phyloP scores from a whole-genome alignment of 805 yeast genomes.

The Zygotorulaspora florentina region DNA sequence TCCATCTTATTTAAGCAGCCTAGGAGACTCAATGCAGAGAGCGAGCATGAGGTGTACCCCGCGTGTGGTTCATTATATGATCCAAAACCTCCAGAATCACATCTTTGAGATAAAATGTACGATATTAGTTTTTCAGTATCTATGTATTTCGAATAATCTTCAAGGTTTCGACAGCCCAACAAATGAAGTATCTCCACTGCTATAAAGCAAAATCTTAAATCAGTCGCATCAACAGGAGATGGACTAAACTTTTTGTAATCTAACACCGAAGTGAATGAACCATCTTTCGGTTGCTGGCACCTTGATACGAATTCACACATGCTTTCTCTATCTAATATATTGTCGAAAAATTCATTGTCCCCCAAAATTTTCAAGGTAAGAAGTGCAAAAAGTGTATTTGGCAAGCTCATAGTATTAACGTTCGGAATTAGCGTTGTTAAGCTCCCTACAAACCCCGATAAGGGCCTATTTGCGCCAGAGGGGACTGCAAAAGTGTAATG shows the following conservation, averaged over 20 bases:
- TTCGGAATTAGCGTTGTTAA: conserved; percentile 13
- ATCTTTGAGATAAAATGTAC: conserved; percentile 38
- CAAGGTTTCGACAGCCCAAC: conserved; percentile 32
- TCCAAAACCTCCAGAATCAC: conserved; percentile 72
- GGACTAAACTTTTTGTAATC: conserved; percentile 34
- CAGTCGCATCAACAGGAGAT: conserved; percentile 52
- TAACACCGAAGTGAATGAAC: conserved; percentile 51
- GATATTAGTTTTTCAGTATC: conserved; percentile 38
- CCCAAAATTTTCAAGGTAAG: conserved; percentile 53
- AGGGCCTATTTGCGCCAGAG: conserved; percentile 21
- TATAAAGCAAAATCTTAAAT: conserved; percentile 68
- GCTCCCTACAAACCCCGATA: conserved; percentile 31
- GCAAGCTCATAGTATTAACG: conserved; percentile 48
- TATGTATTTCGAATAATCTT: conserved; percentile 37
- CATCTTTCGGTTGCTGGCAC: conserved; percentile 57
- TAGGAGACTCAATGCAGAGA: conserved; percentile 53
- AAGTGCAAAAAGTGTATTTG: conserved; percentile 71
- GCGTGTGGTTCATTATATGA: conserved; percentile 67
- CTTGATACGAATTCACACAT: conserved; percentile 50
- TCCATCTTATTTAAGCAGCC: conserved; percentile 26
- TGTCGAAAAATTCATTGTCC: conserved; percentile 38
- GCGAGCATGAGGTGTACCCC: conserved; percentile 82
- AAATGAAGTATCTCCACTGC: conserved; percentile 62
- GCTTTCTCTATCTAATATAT: conserved; percentile 37
- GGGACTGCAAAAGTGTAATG: conserved; percentile 32